phyloP scores from a whole-genome alignment of 305 asterid species.

The Fraxinus paxiana region DNA sequence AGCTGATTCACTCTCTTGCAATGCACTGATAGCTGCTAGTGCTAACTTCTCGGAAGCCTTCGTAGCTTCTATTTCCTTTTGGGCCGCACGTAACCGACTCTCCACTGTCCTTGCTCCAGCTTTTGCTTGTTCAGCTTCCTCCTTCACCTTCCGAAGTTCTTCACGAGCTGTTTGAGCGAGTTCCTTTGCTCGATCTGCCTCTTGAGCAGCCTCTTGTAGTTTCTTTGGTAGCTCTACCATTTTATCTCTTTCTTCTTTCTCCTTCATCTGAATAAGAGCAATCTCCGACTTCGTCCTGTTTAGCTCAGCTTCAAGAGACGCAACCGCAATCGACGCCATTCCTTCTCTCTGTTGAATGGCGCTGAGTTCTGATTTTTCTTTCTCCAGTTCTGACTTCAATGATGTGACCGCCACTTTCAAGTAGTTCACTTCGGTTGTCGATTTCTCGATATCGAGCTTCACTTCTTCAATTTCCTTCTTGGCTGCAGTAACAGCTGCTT shows the following conservation, averaged over 20 bases:
- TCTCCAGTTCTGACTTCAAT: conserved; percentile 63
- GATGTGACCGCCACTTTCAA: conserved; percentile 64
- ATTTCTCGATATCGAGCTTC: conserved; percentile 58
- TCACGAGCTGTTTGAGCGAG: conserved; percentile 43
- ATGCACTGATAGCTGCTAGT: conserved; percentile 66
- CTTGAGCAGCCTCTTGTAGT: conserved; percentile 61
- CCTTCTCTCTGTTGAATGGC: conserved; percentile 59
- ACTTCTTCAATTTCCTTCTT: conserved; percentile 67
- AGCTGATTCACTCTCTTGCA: conserved; percentile 60
- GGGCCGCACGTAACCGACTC: conserved; percentile 54
- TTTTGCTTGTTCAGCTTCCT: conserved; percentile 68
- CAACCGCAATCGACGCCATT: conserved; percentile 54
- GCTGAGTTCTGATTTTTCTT: conserved; percentile 49
- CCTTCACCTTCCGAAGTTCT: conserved; percentile 55
- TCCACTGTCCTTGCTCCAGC: conserved; percentile 51
- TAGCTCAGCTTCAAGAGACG: conserved; percentile 70
- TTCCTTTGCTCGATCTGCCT: conserved; percentile 61
- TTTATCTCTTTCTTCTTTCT: conserved; percentile 58
- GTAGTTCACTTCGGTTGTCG: conserved; percentile 47
- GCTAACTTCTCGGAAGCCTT: conserved; percentile 80
- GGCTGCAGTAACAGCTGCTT: conserved; percentile 51
- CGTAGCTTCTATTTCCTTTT: conserved; percentile 81
- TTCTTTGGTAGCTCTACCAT: conserved; percentile 64
- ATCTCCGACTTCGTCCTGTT: conserved; percentile 48
- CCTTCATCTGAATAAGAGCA: conserved; percentile 45